Base-by-base conservation (phyloP, 2,329 filamentous ascomycete genomes). In the Fusarium sp. region DNA sequence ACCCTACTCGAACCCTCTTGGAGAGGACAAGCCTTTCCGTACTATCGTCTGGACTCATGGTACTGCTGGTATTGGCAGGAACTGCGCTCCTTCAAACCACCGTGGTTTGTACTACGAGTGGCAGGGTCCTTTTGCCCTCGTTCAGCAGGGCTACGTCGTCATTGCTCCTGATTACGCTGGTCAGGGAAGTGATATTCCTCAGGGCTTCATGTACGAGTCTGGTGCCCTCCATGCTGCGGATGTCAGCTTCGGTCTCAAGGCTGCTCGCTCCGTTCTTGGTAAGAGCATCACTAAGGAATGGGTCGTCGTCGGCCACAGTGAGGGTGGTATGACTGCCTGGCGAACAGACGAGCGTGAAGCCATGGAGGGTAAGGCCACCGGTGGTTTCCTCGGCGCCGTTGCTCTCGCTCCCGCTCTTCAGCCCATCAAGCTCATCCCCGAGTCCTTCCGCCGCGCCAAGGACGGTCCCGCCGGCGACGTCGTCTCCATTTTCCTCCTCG, bases 181-280 rank as follows among this genome's bases (percentile, higher is more conserved):
- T 0, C 63, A 66, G 16, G 63, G 63, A 0, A 66, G 63, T 3
- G 56, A 66, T 2, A 66, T 66, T 2, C 56, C 63, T 0, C 55
- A 66, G 9, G 63, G 63, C 6, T 66, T 66, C 3, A 66, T 66
- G 63, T 66, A 66, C 9, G 63, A 66, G 3, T 51, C 63, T 0
- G 63, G 63, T 3, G 63, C 56, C 3, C 55, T 66, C 1, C 63
- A 66, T 0, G 63, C 63, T 9, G 62, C 4, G 4, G 63, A 66
- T 21, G 62, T 66, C 1, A 62, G 63, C 3, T 49, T 55, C 4
- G 62, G 62, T 16, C 43, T 66, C 0, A 14, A 62, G 2, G 63
- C 63, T 4, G 63, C 49, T 2, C 63, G 63, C 0, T 55, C 30
- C 0, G 44, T n/a, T 4, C 44, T 66, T 1, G 63, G 63, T 3